phyloP scores from a whole-genome alignment of 2,329 filamentous ascomycete species.

The Neurospora crassa region DNA sequence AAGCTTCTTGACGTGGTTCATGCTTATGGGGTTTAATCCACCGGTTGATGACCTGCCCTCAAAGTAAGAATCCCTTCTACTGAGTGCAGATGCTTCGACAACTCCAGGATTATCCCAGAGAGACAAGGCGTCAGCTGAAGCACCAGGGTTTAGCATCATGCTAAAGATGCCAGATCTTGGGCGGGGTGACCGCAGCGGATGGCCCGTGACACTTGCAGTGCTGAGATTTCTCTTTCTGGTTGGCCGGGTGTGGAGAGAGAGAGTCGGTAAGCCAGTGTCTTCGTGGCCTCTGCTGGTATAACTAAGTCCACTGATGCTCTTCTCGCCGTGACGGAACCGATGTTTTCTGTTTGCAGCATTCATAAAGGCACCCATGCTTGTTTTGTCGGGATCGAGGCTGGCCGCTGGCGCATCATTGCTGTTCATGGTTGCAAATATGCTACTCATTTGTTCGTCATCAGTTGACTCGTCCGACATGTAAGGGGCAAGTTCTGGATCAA shows the following conservation, averaged over 20 bases:
- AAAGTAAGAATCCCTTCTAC: slow-evolving; percentile 76
- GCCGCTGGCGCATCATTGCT: slow-evolving; percentile 53
- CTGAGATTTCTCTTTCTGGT: slow-evolving; percentile 74
- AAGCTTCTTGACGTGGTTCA: slow-evolving; percentile 79
- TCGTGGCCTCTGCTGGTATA: slow-evolving; percentile 61
- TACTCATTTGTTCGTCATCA: slow-evolving; percentile 78
- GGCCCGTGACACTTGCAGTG: slow-evolving; percentile 60
- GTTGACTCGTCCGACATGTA: slow-evolving; percentile 96
- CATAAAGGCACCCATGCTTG: slow-evolving; percentile 62
- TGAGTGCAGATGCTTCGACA: slow-evolving; percentile 41
- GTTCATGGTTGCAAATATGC: slow-evolving; percentile 66
- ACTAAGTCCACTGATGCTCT: slow-evolving; percentile 62
- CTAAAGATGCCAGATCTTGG: slow-evolving; percentile 48
- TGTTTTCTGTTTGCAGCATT: slow-evolving; percentile 62
- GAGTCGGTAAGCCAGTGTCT: slow-evolving; percentile 45
- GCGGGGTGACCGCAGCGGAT: slow-evolving; percentile 65
- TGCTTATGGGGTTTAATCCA: slow-evolving; percentile 77
- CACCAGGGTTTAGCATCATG: slow-evolving; percentile 31
- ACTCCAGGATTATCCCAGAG: slow-evolving; percentile 34
- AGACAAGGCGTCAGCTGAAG: slow-evolving; percentile 42
- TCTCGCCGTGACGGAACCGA: slow-evolving; percentile 63
- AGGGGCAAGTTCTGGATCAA: slow-evolving; percentile 88
- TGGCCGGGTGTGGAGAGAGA: slow-evolving; percentile 50
- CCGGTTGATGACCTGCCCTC: slow-evolving; percentile 64
- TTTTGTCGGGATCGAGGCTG: slow-evolving; percentile 64